A percentile compares a stretch with the other conserved stretches of the same genome.
phyloP scores from a whole-genome alignment of 176 grass and related monocot species.

The Elaeis guineensis region DNA sequence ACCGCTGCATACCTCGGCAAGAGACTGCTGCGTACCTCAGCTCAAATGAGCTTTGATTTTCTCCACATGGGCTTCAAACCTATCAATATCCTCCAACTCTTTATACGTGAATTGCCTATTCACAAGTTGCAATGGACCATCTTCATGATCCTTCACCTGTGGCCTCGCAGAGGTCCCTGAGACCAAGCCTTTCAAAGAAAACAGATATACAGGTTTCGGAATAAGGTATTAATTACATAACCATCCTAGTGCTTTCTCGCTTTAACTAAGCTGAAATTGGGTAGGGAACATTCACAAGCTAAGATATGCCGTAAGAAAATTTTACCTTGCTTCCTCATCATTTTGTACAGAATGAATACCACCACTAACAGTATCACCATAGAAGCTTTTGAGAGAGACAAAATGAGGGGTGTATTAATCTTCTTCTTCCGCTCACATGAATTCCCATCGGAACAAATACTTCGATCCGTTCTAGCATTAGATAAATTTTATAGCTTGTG shows the following conservation, averaged over 20 bases:
- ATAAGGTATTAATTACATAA: no score
- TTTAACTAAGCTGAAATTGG: background rate
- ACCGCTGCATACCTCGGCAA: no score
- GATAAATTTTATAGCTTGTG: no score
- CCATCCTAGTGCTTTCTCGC: no score
- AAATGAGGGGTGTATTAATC: background rate
- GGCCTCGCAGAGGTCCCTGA: background rate
- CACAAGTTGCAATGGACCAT: constrained; percentile 8
- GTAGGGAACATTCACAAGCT: background rate
- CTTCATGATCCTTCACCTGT: background rate
- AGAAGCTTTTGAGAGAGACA: background rate
- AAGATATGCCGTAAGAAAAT: no score
- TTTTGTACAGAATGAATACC: background rate
- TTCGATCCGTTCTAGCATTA: no score
- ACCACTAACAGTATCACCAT: background rate
- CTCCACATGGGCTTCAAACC: no score
- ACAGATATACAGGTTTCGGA: background rate
- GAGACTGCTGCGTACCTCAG: no score
- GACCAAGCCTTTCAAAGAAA: background rate
- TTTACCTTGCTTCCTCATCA: background rate
- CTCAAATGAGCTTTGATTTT: no score
- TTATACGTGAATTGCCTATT: constrained; percentile 17
- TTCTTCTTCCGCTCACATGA: background rate
- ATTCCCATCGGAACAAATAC: no score
- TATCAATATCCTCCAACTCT: constrained; percentile 19